These are phyloP conservation scores for Rhizopogon vesiculosus DNA, from an alignment of 768 basidiomycete species.

Conservation along the genomic window DNA sequence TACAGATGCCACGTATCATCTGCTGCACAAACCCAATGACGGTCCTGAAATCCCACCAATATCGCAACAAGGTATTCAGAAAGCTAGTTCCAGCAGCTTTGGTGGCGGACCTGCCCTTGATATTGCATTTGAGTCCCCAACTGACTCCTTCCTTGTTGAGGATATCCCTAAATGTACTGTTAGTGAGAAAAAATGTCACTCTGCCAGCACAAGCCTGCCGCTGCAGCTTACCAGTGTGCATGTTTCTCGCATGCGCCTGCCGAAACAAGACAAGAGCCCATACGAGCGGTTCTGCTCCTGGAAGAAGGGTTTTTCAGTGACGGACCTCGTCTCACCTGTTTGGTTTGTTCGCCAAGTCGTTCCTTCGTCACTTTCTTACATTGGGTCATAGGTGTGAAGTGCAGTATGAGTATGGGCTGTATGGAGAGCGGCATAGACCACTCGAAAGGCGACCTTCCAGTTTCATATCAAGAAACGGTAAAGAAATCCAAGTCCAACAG, in stretches of 20 bases:
- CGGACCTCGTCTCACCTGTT: conserved; percentile 55
- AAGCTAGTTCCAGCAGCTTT: neutral
- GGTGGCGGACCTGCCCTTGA: conserved; percentile 28
- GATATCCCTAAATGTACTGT: neutral
- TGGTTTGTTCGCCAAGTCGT: conserved; percentile 37
- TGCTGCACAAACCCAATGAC: neutral
- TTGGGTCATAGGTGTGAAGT: conserved; percentile 62
- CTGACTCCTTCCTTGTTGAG: neutral
- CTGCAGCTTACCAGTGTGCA: neutral
- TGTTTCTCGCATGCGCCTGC: neutral
- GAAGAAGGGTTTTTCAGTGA: conserved; percentile 47
- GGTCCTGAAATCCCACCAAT: neutral
- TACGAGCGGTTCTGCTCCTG: conserved; percentile 39
- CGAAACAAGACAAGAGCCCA: conserved; percentile 23
- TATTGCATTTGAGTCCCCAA: conserved; percentile 29
- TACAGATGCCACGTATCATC: conserved; percentile 22
- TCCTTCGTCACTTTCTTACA: neutral
- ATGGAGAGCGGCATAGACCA: conserved; percentile 48
- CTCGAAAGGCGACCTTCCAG: conserved; percentile 46
- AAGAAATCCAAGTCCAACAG: conserved; percentile 50
- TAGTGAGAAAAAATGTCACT: neutral
- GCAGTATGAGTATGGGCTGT: conserved; percentile 72
- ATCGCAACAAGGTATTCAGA: conserved; percentile 1
- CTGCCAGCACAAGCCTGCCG: neutral
- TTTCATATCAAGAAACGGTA: conserved; percentile 56